These are phyloP conservation scores for Boechera divaricarpa DNA, from an alignment of 345 rosid genomes.

Conservation along the genomic window DNA sequence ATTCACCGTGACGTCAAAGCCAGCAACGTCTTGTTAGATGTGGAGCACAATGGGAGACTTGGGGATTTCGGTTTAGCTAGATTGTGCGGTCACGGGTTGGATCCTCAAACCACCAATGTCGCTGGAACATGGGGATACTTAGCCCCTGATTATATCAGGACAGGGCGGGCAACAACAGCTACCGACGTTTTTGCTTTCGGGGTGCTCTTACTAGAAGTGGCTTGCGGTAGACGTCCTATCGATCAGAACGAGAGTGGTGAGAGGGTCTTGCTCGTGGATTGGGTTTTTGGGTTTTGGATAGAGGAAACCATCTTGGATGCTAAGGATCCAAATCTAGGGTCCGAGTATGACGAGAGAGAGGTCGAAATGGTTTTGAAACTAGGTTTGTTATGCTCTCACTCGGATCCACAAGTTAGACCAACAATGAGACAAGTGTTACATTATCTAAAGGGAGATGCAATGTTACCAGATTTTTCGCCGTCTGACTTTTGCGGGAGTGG, in stretches of 20 bases:
- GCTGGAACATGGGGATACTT: constrained; percentile 30
- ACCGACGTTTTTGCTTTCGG: too few species aligned
- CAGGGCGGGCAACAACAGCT: too few species aligned
- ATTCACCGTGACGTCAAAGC: constrained; percentile 83
- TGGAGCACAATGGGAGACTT: constrained; percentile 70
- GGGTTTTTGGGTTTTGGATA: constrained; percentile 59
- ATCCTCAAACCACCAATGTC: constrained; percentile 74
- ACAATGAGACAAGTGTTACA: constrained; percentile 12
- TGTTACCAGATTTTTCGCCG: too few species aligned
- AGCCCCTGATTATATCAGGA: background rate
- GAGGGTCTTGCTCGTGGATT: constrained; percentile 54
- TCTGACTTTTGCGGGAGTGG: too few species aligned
- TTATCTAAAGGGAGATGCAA: too few species aligned
- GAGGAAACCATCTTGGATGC: constrained; percentile 56
- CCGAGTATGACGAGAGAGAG: constrained; percentile 48
- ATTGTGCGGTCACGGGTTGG: constrained; percentile 61
- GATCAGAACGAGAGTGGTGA: background rate
- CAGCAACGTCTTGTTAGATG: constrained; percentile 71
- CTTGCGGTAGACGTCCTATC: constrained; percentile 65
- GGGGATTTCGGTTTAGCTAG: constrained; percentile 83
- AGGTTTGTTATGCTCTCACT: constrained; percentile 72
- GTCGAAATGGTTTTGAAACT: constrained; percentile 57
- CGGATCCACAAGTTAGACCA: constrained; percentile 55
- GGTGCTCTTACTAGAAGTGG: constrained; percentile 54
- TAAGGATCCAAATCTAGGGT: constrained; percentile 51